Evolutionary conservation across 805 yeast species (phyloP).

Genomic region (Wickerhamomyces bovis): DNA sequence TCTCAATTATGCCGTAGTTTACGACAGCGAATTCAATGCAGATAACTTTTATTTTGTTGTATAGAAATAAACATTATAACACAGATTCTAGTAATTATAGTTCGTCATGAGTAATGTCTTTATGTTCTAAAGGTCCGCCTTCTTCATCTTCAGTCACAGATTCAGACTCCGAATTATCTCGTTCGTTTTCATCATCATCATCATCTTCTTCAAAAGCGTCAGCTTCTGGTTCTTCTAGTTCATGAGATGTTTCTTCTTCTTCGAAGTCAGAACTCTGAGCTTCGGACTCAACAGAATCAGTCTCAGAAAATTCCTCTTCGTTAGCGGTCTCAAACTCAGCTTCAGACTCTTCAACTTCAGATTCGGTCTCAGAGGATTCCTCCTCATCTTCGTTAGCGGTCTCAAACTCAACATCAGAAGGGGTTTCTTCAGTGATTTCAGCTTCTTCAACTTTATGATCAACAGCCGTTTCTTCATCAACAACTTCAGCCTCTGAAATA

Average conservation of each 20-base stretch:
- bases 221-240: background rate
- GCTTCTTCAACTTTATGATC: background rate
- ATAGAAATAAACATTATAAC: background rate
- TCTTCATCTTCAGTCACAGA: slow-evolving; percentile 1
- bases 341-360: background rate
- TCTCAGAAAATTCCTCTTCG: background rate
- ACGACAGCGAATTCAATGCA: background rate
- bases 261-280: background rate
- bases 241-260: background rate
- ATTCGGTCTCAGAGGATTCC: background rate
- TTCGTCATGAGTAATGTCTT: background rate
- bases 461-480: background rate
- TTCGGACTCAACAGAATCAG: background rate
- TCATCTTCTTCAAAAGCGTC: background rate
- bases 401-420: background rate
- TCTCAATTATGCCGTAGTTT: background rate
- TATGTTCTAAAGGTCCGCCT: background rate
- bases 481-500: background rate
- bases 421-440: background rate
- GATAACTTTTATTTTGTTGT: background rate
- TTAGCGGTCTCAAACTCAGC: background rate
- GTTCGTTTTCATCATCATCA: slow-evolving; percentile 1
- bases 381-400: background rate
- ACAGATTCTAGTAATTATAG: background rate
- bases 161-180: background rate